phyloP scores from a whole-genome alignment of 169 alveolate genomes.

The Eimeria sp. region DNA sequence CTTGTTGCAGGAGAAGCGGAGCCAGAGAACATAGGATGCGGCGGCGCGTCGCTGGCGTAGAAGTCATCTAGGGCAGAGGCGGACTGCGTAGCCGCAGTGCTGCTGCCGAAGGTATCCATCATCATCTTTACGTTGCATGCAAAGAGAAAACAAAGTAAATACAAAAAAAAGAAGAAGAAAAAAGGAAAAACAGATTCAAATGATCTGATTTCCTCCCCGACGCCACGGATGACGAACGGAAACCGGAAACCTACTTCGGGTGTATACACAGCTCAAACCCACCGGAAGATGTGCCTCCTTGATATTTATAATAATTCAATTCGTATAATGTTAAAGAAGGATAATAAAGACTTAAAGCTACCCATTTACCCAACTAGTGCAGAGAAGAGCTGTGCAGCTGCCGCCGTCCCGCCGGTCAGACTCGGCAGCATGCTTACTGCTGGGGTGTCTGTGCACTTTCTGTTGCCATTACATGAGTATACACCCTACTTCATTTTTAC shows the following conservation, averaged over 20 bases:
- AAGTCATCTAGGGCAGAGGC: constrained; percentile 44
- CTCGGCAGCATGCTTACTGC: neutral
- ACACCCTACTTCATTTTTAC: neutral
- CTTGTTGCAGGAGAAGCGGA: neutral
- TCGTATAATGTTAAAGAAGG: neutral
- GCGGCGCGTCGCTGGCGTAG: constrained; percentile 62
- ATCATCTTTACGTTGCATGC: constrained; percentile 24
- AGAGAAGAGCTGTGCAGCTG: constrained; percentile 49
- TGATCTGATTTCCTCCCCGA: neutral
- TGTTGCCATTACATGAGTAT: neutral
- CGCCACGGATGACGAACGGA: neutral
- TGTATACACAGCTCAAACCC: constrained; percentile 8
- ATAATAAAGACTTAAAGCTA: neutral
- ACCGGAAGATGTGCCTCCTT: neutral
- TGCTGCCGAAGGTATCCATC: neutral
- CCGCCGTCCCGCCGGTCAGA: constrained; percentile 72
- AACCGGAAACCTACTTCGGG: neutral
- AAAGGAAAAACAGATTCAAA: neutral
- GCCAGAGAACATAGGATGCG: neutral
- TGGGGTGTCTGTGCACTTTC: constrained; percentile 54
- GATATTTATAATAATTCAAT: neutral
- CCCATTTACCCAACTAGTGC: neutral
- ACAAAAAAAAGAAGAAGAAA: neutral
- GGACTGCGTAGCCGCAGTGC: neutral
- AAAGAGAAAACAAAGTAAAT: neutral